Evolutionary conservation across 2,329 filamentous ascomycete species (phyloP), one percentile per base, ranked within the genome.

Genomic region (Colletotrichum liriopes): DNA sequence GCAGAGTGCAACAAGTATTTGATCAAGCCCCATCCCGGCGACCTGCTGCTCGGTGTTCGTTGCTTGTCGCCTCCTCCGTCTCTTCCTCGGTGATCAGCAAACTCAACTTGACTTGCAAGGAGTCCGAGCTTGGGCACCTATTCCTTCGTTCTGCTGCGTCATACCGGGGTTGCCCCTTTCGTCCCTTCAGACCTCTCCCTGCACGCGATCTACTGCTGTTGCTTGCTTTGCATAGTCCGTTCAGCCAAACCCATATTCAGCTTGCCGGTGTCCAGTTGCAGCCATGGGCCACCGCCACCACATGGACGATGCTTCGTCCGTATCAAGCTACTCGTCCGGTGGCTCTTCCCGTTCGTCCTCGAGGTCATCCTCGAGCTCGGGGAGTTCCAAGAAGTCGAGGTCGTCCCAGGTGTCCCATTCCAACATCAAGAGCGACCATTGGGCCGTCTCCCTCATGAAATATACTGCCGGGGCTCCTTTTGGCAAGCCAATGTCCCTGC

Each of bases 361-460:
- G n/a, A 59, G 73, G 23, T 73, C 73, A 7, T 69, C 59, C 26
- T 69, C 65, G 5, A 61, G 61, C 37, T 74, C 72, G n/a, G 69
- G 64, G 16, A 62, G 65, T 37, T 75, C 73, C 58, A 75, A 61
- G 55, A 70, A 65, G 67, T 73, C 74, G 3, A 67, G 64, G 26
- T 67, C 66, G 14, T 75, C 74, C 16, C 59, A 63, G n/a, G 41
- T 62, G 12, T 74, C 73, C 6, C 68, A 74, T 37, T 65, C 70
- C 60, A 62, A 58, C n/a, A 68, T 75, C 32, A 64, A 47, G 52
- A 64, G 66, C n/a, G 73, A 71, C 20, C 51, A 64, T 52, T 73
- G 70, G 73, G 20, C 61, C 16, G 62, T 73, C 32, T 61, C 63
- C 12, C 56, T 74, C 37, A 71, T 74, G 73, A 75, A 72, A 65